A percentile compares a stretch with the other conserved stretches of the same genome.
Evolutionary conservation across 2,329 filamentous ascomycete species (phyloP).

Genomic region (Colletotrichum lini): DNA sequence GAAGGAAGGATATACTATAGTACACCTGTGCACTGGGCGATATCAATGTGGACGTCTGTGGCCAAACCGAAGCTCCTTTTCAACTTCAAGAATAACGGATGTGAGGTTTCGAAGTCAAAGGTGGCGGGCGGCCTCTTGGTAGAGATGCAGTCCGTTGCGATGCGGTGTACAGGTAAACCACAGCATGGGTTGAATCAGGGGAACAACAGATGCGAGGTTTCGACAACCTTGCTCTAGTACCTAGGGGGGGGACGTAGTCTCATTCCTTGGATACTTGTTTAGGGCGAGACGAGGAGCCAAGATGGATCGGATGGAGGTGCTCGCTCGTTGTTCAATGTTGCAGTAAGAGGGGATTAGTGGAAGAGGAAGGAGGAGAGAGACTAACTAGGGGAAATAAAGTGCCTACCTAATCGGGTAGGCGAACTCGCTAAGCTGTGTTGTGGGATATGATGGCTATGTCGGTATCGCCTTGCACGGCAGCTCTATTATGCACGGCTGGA

Average conservation of each 20-base stretch:
- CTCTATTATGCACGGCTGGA: background rate
- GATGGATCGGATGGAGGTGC: slow-evolving; percentile 1
- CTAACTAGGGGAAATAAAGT: background rate
- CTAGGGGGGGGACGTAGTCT: background rate
- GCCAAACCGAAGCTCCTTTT: background rate
- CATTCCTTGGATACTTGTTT: background rate
- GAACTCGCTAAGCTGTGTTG: slow-evolving; percentile 1
- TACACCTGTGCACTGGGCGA: background rate
- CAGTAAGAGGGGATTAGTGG: background rate
- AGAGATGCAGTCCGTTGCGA: background rate
- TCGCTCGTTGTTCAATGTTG: background rate
- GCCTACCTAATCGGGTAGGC: slow-evolving; percentile 37
- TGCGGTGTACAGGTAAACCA: background rate
- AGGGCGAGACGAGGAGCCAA: background rate
- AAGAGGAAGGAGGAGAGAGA: slow-evolving; percentile 19
- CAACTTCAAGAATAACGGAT: background rate
- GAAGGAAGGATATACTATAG: background rate
- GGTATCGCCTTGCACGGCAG: background rate
- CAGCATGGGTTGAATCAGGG: background rate
- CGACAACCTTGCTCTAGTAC: background rate
- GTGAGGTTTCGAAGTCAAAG: background rate
- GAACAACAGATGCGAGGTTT: no score
- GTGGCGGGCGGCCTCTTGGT: background rate
- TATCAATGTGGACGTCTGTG: background rate
- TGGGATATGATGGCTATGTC: background rate